A percentile compares a stretch with the other conserved stretches of the same genome.
Evolutionary conservation across 2,329 filamentous ascomycete genomes (phyloP).

Genomic region (Colletotrichum sp.): DNA sequence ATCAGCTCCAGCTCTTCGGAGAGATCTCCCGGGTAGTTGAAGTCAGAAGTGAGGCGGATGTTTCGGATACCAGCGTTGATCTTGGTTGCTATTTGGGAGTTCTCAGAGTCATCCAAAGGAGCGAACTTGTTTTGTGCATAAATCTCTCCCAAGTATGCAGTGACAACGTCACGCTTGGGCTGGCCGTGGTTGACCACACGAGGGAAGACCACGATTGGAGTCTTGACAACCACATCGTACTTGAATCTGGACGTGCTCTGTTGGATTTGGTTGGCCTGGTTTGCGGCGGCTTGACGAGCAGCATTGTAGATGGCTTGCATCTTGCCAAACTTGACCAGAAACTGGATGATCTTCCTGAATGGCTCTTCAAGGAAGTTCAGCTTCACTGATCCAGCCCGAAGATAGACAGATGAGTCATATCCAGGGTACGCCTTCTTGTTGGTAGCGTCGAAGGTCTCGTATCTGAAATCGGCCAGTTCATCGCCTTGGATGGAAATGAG

Average conservation of each 20-base stretch:
- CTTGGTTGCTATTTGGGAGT: slow-evolving; percentile 82
- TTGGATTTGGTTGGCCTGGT: slow-evolving; percentile 91
- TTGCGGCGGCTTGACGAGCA: slow-evolving; percentile 90
- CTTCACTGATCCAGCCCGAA: slow-evolving; percentile 94
- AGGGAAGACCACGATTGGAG: slow-evolving; percentile 95
- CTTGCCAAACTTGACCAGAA: slow-evolving; percentile 97
- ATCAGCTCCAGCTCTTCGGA: slow-evolving; percentile 94
- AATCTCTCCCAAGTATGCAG: slow-evolving; percentile 94
- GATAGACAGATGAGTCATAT: slow-evolving; percentile 89
- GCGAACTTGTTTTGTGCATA: slow-evolving; percentile 95
- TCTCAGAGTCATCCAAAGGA: slow-evolving; percentile 77
- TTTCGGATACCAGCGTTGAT: slow-evolving; percentile 91
- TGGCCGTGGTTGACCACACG: slow-evolving; percentile 73
- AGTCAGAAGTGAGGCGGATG: slow-evolving; percentile 86
- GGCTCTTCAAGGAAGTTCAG: slow-evolving; percentile 97
- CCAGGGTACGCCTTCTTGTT: slow-evolving; percentile 80
- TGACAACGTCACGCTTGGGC: slow-evolving; percentile 80
- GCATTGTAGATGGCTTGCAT: slow-evolving; percentile 99
- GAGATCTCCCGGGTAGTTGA: slow-evolving; percentile 75
- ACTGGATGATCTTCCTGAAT: slow-evolving; percentile 97
- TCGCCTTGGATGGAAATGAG: slow-evolving; percentile 95
- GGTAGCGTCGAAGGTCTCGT: slow-evolving; percentile 88
- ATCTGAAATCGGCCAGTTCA: slow-evolving; percentile 94
- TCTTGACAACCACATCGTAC: slow-evolving; percentile 92
- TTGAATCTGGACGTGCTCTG: slow-evolving; percentile 89